Percentiles rank a stretch among this genome's conserved stretches.
phyloP scores from a whole-genome alignment of 345 rosid species.

The Trapa incisa region DNA sequence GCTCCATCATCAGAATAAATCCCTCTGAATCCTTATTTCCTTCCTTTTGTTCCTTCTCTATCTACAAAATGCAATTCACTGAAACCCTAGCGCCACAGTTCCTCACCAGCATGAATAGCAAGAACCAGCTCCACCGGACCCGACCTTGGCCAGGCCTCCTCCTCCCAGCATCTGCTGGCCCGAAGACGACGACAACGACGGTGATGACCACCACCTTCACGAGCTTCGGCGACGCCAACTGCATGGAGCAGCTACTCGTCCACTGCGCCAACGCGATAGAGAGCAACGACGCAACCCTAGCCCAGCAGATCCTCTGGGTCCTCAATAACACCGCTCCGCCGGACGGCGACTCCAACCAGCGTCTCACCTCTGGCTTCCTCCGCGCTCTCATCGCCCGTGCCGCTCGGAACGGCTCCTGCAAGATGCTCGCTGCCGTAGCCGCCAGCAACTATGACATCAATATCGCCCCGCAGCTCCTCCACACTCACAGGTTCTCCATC shows the following conservation, averaged over 20 bases:
- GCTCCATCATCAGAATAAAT: background rate
- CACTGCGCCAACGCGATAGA: conserved; percentile 90
- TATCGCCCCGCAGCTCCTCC: conserved; percentile 15
- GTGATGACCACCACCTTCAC: conserved; percentile 5
- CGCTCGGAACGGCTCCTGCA: conserved; percentile 46
- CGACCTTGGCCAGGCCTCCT: conserved; percentile 63
- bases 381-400: conserved; percentile 76
- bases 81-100: conserved; percentile 32
- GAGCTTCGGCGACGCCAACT: conserved; percentile 56
- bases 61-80: conserved; percentile 49
- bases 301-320: conserved; percentile 88
- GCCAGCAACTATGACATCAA: conserved; percentile 23
- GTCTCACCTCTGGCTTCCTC: conserved; percentile 58
- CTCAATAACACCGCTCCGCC: conserved; percentile 78
- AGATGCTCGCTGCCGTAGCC: conserved; percentile 35
- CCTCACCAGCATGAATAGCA: no score
- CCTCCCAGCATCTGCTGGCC: conserved; percentile 14
- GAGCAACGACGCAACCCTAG: conserved; percentile 58
- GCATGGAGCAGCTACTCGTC: conserved; percentile 81
- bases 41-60: conserved; percentile 11
- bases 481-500: conserved; percentile 54
- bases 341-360: conserved; percentile 79
- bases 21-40: conserved; percentile 13
- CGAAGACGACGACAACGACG: conserved; percentile 15
- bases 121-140: conserved; percentile 13